phyloP scores from a whole-genome alignment of 169 alveolate genomes.

The Plasmodium vivax region DNA sequence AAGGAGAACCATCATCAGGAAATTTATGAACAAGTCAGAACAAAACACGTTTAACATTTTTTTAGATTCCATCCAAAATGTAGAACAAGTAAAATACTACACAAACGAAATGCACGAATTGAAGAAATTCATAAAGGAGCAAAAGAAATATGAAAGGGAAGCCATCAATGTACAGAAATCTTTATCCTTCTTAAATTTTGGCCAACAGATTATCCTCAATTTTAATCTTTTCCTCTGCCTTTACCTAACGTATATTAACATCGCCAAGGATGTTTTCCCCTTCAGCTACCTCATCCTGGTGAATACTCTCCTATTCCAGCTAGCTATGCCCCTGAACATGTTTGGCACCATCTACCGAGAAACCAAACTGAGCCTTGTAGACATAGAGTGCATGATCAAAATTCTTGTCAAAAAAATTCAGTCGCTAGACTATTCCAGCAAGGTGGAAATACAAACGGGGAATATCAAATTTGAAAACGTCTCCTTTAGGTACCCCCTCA shows the following conservation, averaged over 20 bases:
- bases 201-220: slow-evolving; percentile 85
- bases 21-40: slow-evolving; percentile 86
- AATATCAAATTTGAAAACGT: slow-evolving; percentile 40
- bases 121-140: slow-evolving; percentile 78
- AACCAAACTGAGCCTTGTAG: slow-evolving; percentile 83
- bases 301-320: slow-evolving; percentile 82
- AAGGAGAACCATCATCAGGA: slow-evolving; percentile 85
- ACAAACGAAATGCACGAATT: slow-evolving; percentile 82
- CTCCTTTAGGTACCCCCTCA: slow-evolving; percentile 41
- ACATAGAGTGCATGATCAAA: slow-evolving; percentile 77
- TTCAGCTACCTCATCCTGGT: slow-evolving; percentile 81
- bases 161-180: slow-evolving; percentile 84
- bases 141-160: slow-evolving; percentile 80
- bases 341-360: slow-evolving; percentile 87
- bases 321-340: slow-evolving; percentile 86
- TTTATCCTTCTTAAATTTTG: slow-evolving; percentile 83
- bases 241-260: slow-evolving; percentile 75
- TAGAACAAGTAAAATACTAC: slow-evolving; percentile 86
- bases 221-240: slow-evolving; percentile 81
- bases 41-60: slow-evolving; percentile 87
- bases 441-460: slow-evolving; percentile 27
- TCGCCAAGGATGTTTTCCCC: slow-evolving; percentile 78
- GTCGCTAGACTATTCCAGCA: slow-evolving; percentile 10
- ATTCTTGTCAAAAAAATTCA: slow-evolving; percentile 57
- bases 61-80: slow-evolving; percentile 86